A percentile compares a stretch with the other conserved stretches of the same genome.
Conservation (phyloP, 495 filamentous ascomycete genomes). For the Penicillium herquei region DNA sequence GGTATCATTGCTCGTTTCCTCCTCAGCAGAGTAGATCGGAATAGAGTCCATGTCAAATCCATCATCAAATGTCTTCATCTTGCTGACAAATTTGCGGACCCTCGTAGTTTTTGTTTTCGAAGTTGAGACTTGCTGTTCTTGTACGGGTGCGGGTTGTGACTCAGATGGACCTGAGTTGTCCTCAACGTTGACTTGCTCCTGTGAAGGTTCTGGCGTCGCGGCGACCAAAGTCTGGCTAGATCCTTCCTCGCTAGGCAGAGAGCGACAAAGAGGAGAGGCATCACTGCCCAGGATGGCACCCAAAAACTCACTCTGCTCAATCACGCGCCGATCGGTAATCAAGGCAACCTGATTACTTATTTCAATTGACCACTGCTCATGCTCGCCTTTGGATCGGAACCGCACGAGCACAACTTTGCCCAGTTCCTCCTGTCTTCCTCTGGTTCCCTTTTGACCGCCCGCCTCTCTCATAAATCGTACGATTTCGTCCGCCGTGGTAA, state of each 20-base stretch:
- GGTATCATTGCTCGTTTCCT: conserved; percentile 11
- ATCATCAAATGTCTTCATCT: conserved; percentile 76
- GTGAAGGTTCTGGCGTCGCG: background rate
- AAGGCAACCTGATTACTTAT: conserved; percentile 66
- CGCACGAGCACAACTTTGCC: conserved; percentile 79
- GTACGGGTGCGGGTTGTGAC: conserved; percentile 10
- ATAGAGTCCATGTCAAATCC: conserved; percentile 50
- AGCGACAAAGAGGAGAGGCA: conserved; percentile 63
- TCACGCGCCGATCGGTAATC: conserved; percentile 72
- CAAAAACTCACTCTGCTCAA: conserved; percentile 90
- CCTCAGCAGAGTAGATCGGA: conserved; percentile 31
- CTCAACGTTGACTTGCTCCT: background rate
- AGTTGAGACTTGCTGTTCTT: conserved; percentile 9
- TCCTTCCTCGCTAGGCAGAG: conserved; percentile 47
- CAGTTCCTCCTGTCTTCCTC: conserved; percentile 57
- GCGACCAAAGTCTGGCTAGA: conserved; percentile 14
- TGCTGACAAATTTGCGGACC: conserved; percentile 46
- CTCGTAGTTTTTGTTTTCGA: conserved; percentile 27
- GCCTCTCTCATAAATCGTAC: conserved; percentile 72
- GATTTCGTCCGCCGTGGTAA: conserved; percentile 73
- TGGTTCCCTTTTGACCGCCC: conserved; percentile 68
- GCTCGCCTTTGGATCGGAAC: conserved; percentile 60
- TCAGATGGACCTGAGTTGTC: background rate
- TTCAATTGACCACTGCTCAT: conserved; percentile 66
- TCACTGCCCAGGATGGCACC: conserved; percentile 83